These are phyloP conservation scores for Arthrobotrys conoides DNA, from an alignment of 2,329 filamentous ascomycete species.

Conservation along the genomic window DNA sequence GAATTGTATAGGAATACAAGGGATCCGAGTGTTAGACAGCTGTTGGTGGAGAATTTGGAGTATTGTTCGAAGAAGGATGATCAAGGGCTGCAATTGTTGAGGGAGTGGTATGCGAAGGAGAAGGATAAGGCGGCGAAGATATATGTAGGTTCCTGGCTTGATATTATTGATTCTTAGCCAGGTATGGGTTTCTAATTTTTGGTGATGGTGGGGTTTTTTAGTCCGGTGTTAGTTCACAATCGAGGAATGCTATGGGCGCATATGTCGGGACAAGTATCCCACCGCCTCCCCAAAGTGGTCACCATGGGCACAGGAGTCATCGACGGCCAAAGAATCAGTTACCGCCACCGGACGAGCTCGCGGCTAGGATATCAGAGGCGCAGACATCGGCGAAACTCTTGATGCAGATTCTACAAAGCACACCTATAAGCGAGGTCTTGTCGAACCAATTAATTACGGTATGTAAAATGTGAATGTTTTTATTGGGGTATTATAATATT, in stretches of 20 bases:
- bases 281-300: conserved; percentile 36
- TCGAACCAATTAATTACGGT: conserved; percentile 84
- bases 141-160: conserved; percentile 35
- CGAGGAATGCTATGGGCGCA: conserved; percentile 39
- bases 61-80: conserved; percentile 76
- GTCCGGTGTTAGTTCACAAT: conserved; percentile 29
- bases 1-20: conserved; percentile 78
- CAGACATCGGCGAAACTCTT: conserved; percentile 90
- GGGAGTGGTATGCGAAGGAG: conserved; percentile 63
- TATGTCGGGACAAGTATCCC: conserved; percentile 29
- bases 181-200: conserved; percentile 7
- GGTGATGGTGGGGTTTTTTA: neutral
- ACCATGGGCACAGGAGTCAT: conserved; percentile 10
- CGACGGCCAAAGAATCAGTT: conserved; percentile 64
- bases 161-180: conserved; percentile 61
- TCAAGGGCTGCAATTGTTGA: conserved; percentile 73
- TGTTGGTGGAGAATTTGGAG: conserved; percentile 88
- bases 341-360: conserved; percentile 82
- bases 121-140: conserved; percentile 57
- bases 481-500: neutral
- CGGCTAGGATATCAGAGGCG: conserved; percentile 88
- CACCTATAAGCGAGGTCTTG: conserved; percentile 80
- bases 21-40: conserved; percentile 84
- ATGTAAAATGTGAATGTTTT: neutral
- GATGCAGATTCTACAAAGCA: conserved; percentile 91